Evolutionary conservation across 805 yeast species (phyloP), one percentile per base, ranked within the genome.

Genomic region (Schwanniomyces yamadae): DNA sequence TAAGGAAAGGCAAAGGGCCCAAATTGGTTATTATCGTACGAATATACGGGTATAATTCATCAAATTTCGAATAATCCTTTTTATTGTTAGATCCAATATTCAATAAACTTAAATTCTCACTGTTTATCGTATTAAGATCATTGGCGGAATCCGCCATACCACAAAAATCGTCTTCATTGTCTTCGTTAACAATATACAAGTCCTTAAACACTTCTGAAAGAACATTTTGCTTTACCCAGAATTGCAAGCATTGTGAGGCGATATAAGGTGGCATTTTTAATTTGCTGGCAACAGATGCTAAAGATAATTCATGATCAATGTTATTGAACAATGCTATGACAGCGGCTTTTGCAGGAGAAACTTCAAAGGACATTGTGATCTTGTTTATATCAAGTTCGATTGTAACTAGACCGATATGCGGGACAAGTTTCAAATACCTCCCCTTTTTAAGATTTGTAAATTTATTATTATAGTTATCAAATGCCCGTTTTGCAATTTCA

Each of bases 271-370:
- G 57, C 70, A 83, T 69, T 3, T 63, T 59, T 12, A 81, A 55
- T 10, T 48, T 41, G 29, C 45, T 44, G 13, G 50, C 40, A 3
- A 78, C 53, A 4, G 62, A 55, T 6, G 50, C 58, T 4, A 68
- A 38, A 0, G 72, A 45, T 3, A 69, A 32, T 5, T 59, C 55
- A 20, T 71, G 50, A 21, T 40, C 37, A n/a, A 49, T 50, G 2
- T 58, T 63, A 34, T 58, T 56, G 45, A 83, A 82, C 8, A 69
- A 55, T 14, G 64, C 54, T 6, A 85, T 73, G 3, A 86, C 75
- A 0, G 82, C 63, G 1, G 93, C 95, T 43, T 79, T 78, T 25
- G 78, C 84, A 0, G 95, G 83, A 1, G 82, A 55, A 0, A 84
- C 95, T 5, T 64, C 63, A 42, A 75, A 69, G 0, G 50, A 42